Conservation (phyloP, 1,284 basidiomycete genomes). For the Cutaneotrichosporon curvatum region DNA sequence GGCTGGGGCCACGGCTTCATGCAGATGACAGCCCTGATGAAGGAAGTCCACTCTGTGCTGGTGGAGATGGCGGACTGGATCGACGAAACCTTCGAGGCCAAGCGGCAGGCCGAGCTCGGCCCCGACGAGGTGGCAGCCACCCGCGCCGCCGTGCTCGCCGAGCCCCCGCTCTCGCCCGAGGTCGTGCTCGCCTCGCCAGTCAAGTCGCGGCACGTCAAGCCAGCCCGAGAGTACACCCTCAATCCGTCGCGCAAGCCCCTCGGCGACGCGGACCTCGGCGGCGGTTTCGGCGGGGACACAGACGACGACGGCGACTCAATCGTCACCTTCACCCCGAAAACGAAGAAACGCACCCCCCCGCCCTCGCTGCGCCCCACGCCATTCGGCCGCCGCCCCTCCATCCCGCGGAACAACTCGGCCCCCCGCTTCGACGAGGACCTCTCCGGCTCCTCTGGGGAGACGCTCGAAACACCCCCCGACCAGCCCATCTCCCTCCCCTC, state of each 20-base stretch:
- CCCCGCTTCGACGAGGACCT: conserved; percentile 40
- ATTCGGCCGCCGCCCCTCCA: conserved; percentile 33
- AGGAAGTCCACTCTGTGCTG: conserved; percentile 66
- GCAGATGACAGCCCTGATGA: conserved; percentile 84
- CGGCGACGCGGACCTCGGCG: conserved; percentile 42
- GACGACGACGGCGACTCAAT: conserved; percentile 21
- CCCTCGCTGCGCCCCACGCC: conserved; percentile 20
- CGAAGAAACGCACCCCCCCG: conserved; percentile 49
- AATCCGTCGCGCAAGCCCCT: conserved; percentile 23
- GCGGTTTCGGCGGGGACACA: conserved; percentile 16
- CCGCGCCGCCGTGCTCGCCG: conserved; percentile 13
- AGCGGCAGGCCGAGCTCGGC: conserved; percentile 32
- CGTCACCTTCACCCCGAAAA: conserved; percentile 48
- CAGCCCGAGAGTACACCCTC: conserved; percentile 32
- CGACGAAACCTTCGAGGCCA: conserved; percentile 60
- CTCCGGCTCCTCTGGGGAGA: conserved; percentile 33
- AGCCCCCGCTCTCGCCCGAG: conserved; percentile 3
- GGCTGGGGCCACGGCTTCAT: conserved; percentile 91
- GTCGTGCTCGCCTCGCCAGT: conserved; percentile 8
- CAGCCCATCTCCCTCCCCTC: conserved; percentile 15
- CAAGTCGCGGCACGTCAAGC: conserved; percentile 37
- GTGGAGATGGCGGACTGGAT: conserved; percentile 92
- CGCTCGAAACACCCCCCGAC: conserved; percentile 11
- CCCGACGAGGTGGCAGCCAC: conserved; percentile 20
- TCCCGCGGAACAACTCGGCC: conserved; percentile 31